Conservation (phyloP, 75 land plant species). For the Ceratopteris richardii region DNA sequence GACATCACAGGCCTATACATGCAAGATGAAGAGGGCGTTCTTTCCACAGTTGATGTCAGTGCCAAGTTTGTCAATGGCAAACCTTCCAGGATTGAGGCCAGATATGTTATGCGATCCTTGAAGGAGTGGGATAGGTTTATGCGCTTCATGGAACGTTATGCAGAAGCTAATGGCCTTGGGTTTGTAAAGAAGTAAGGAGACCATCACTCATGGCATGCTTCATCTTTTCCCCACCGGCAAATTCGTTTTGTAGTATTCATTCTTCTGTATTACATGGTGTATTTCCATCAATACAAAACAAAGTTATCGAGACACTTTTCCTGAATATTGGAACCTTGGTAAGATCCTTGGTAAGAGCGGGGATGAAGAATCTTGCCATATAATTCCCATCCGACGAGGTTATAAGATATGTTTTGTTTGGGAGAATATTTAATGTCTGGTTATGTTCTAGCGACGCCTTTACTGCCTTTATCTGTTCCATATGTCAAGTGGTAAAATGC, state of each 20-base stretch:
- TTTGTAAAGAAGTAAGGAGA: constrained; percentile 78
- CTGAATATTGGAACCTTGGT: too few relatives aligned
- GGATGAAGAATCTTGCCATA: too few relatives aligned
- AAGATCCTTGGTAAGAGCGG: too few relatives aligned
- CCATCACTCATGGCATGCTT: constrained; percentile 5
- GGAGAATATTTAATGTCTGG: too few relatives aligned
- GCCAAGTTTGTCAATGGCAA: constrained; percentile 96
- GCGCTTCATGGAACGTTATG: constrained; percentile 98
- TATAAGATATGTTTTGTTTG: too few relatives aligned
- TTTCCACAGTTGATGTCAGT: constrained; percentile 86
- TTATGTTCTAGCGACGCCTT: too few relatives aligned
- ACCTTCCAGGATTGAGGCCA: constrained; percentile 83
- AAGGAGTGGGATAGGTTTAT: constrained; percentile 94
- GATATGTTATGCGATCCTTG: constrained; percentile 65
- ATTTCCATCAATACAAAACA: too few relatives aligned
- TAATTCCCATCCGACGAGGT: too few relatives aligned
- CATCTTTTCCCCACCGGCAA: background rate
- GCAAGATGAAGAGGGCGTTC: constrained; percentile 92
- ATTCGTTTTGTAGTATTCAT: background rate
- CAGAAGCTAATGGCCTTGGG: constrained; percentile 76
- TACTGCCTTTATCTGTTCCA: too few relatives aligned
- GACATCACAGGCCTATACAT: constrained; percentile 97
- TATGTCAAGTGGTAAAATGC: too few relatives aligned
- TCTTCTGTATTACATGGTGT: too few relatives aligned
- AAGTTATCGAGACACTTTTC: too few relatives aligned